Conservation (phyloP, 257 asterid genomes). For the Solanum etuberosum region DNA sequence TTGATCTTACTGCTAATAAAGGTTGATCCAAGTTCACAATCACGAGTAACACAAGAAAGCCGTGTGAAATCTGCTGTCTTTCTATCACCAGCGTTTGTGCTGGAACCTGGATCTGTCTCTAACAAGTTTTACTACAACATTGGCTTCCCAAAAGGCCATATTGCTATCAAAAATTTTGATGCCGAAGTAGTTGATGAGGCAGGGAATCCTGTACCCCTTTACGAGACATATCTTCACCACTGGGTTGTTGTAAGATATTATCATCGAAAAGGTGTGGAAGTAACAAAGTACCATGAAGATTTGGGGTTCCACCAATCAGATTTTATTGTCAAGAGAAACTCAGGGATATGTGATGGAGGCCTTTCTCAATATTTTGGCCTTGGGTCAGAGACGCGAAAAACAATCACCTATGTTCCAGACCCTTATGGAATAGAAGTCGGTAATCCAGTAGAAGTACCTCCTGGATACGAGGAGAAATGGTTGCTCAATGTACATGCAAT, state of each 20-base stretch:
- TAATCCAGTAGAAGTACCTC: constrained; percentile 11
- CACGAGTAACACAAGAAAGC: background rate
- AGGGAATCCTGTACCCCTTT: constrained; percentile 20
- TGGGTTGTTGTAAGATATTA: constrained; percentile 14
- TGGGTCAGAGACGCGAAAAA: constrained; percentile 31
- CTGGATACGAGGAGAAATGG: constrained; percentile 26
- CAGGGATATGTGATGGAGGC: constrained; percentile 9
- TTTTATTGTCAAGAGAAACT: background rate
- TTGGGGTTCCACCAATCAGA: constrained; percentile 4
- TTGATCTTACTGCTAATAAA: background rate
- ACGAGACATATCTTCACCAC: constrained; percentile 31
- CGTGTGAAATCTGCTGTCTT: constrained; percentile 15
- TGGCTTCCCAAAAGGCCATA: constrained; percentile 30
- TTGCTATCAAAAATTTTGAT: constrained; percentile 22
- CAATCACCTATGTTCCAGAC: constrained; percentile 14
- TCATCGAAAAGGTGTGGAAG: background rate
- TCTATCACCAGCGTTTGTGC: constrained; percentile 18
- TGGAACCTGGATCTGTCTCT: constrained; percentile 24
- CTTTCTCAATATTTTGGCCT: constrained; percentile 25
- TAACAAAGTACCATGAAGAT: background rate
- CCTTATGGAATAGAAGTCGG: constrained; percentile 34
- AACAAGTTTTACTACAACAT: constrained; percentile 9
- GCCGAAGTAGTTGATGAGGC: constrained; percentile 27
- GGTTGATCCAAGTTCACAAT: background rate
- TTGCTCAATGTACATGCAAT: constrained; percentile 23